Percentiles rank a stretch among this genome's conserved stretches.
Conservation (phyloP, 495 filamentous ascomycete genomes). For the Tuber indicum region DNA sequence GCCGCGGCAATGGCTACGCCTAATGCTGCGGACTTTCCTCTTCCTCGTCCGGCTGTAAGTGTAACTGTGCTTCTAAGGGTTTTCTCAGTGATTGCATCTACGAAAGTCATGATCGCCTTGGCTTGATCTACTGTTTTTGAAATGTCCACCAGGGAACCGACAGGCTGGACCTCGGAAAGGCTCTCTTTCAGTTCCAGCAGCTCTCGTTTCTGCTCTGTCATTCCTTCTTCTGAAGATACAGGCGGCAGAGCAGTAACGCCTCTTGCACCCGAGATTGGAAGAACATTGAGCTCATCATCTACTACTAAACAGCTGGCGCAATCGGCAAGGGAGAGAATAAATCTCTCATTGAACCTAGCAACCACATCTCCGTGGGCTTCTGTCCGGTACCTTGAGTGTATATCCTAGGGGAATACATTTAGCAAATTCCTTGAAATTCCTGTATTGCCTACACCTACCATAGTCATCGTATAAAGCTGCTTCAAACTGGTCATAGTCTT, state of each 20-base stretch:
- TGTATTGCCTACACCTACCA: slow-evolving; percentile 46
- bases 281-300: slow-evolving; percentile 94
- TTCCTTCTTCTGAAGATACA: slow-evolving; percentile 57
- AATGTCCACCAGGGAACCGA: slow-evolving; percentile 74
- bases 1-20: slow-evolving; percentile 92
- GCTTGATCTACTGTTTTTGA: slow-evolving; percentile 92
- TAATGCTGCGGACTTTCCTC: slow-evolving; percentile 93
- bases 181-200: slow-evolving; percentile 81
- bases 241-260: slow-evolving; percentile 78
- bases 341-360: slow-evolving; percentile 95
- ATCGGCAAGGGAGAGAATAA: slow-evolving; percentile 87
- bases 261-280: slow-evolving; percentile 95
- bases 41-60: slow-evolving; percentile 85
- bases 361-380: slow-evolving; percentile 94
- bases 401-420: slow-evolving; percentile 50
- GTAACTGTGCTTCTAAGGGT: slow-evolving; percentile 88
- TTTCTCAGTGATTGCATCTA: slow-evolving; percentile 95
- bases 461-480: slow-evolving; percentile 92
- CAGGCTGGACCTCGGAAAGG: slow-evolving; percentile 73
- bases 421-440: background rate
- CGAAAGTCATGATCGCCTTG: slow-evolving; percentile 87
- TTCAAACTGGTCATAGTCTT: slow-evolving; percentile 97
- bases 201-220: slow-evolving; percentile 63
- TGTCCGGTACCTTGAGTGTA: slow-evolving; percentile 92
- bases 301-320: slow-evolving; percentile 93